These are phyloP conservation scores for Sarcomyxa edulis DNA, from an alignment of 768 basidiomycete species.

Conservation along the genomic window DNA sequence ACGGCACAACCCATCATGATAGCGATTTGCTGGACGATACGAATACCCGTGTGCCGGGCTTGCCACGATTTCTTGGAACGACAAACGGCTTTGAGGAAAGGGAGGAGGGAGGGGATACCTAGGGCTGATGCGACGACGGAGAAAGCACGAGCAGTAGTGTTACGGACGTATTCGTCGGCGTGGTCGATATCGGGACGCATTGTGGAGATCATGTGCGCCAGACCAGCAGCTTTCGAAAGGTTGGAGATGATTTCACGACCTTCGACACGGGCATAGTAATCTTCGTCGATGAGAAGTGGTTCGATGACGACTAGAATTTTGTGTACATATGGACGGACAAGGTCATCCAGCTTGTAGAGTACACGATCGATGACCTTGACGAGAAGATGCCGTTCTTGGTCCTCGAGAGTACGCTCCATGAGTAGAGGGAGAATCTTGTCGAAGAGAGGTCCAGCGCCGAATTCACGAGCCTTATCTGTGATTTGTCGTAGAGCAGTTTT, in stretches of 20 bases:
- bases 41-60: slow-evolving; percentile 97
- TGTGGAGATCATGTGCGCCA: slow-evolving; percentile 99
- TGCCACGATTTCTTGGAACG: slow-evolving; percentile 99
- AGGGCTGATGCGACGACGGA: slow-evolving; percentile 98
- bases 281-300: slow-evolving; percentile 96
- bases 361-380: slow-evolving; percentile 99
- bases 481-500: slow-evolving; percentile 98
- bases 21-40: slow-evolving; percentile 98
- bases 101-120: slow-evolving; percentile 94
- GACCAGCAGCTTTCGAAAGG: slow-evolving; percentile 95
- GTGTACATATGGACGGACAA: slow-evolving; percentile 98
- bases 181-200: slow-evolving; percentile 99
- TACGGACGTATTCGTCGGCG: slow-evolving; percentile 98
- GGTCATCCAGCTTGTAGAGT: slow-evolving; percentile 97
- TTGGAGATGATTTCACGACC: slow-evolving; percentile 99
- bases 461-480: slow-evolving; percentile 98
- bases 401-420: slow-evolving; percentile 97
- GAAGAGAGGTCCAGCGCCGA: slow-evolving; percentile 95
- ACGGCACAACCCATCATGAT: slow-evolving; percentile 99
- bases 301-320: slow-evolving; percentile 99
- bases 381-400: slow-evolving; percentile 95
- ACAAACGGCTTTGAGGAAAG: slow-evolving; percentile 98
- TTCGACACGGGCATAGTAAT: slow-evolving; percentile 94
- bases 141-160: slow-evolving; percentile 98
- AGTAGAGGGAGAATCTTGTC: slow-evolving; percentile 98